Percentiles rank a stretch among this genome's conserved stretches.
Conservation (phyloP, 129 eudicot genomes). For the Lonicera japonica region DNA sequence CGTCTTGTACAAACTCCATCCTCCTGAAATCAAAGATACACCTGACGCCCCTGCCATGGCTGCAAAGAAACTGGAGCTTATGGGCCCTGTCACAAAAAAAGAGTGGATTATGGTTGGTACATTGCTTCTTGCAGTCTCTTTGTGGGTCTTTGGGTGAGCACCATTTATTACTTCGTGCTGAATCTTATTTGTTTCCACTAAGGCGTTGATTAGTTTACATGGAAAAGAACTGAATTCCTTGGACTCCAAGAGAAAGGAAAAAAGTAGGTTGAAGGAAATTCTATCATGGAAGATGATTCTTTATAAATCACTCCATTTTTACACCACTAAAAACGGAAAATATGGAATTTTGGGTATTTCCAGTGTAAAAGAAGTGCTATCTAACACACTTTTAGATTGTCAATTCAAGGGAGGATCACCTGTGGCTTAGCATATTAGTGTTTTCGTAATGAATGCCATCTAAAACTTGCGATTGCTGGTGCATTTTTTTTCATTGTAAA, state of each 20-base stretch:
- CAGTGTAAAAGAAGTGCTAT: no score
- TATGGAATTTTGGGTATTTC: no score
- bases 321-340: no score
- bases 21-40: constrained; percentile 89
- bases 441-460: not conserved
- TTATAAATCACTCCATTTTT: no score
- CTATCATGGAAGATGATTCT: no score
- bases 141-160: constrained; percentile 90
- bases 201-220: no score
- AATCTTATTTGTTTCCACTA: not conserved
- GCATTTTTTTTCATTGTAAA: no score
- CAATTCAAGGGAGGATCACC: no score
- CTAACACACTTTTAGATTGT: no score
- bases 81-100: constrained; percentile 87
- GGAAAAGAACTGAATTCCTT: no score
- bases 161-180: not conserved
- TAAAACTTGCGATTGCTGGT: not conserved
- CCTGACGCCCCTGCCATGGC: constrained; percentile 97
- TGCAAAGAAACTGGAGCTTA: constrained; percentile 57
- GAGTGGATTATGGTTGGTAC: constrained; percentile 93
- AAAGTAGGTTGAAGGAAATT: no score
- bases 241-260: no score
- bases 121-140: constrained; percentile 88
- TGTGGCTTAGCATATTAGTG: not conserved
- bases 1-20: constrained; percentile 72